Conservation (phyloP, 108 stramenopile genomes). For the Pseudonitzschia multistriata region DNA sequence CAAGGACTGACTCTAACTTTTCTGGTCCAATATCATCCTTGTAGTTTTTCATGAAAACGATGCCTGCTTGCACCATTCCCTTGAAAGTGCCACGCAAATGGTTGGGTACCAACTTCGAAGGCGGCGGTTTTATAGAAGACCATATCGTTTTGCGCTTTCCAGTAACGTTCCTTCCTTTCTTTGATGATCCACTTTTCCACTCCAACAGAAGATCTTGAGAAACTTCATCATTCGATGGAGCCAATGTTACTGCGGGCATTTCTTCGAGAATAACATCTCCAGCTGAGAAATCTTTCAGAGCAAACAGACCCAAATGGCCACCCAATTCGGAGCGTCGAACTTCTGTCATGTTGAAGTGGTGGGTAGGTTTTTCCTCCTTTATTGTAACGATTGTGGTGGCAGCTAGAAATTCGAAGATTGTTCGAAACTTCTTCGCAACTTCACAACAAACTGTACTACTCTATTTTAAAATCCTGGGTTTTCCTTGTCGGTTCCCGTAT, state of each 20-base stretch:
- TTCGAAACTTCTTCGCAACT: no score
- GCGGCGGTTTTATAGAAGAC: constrained; percentile 29
- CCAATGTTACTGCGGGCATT: constrained; percentile 46
- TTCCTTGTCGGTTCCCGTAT: no score
- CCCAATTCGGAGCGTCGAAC: constrained; percentile 36
- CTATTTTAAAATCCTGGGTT: no score
- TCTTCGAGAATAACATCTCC: constrained; percentile 74
- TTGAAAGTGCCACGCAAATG: constrained; percentile 46
- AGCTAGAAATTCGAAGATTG: no score
- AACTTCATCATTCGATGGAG: constrained; percentile 23
- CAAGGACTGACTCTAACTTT: constrained; percentile 31
- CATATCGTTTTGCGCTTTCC: constrained; percentile 16
- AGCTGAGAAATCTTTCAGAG: constrained; percentile 46
- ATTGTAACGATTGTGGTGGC: no score
- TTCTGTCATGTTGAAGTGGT: constrained; percentile 53
- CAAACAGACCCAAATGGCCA: constrained; percentile 62
- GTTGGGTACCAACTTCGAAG: constrained; percentile 8
- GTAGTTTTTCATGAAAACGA: constrained; percentile 27
- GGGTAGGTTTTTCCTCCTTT: not conserved
- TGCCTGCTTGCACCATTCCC: constrained; percentile 66
- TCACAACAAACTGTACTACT: no score
- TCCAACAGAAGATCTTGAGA: constrained; percentile 4
- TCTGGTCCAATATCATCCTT: constrained; percentile 18
- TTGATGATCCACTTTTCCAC: constrained; percentile 12
- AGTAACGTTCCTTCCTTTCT: constrained; percentile 11